phyloP scores from a whole-genome alignment of 805 yeast genomes.

The Blastobotrys muscicola region DNA sequence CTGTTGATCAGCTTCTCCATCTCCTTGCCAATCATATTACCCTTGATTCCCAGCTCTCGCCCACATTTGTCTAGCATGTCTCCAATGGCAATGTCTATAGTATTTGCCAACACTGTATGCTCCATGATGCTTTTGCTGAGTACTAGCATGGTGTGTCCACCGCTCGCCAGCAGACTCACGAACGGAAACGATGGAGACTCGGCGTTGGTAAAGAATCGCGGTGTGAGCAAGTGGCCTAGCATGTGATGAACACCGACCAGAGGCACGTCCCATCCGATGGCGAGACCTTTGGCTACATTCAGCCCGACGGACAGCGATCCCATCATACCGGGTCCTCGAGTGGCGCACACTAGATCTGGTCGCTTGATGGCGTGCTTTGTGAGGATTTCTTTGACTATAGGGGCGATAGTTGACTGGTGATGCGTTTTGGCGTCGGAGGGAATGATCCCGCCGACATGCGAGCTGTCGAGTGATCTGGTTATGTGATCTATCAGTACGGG shows the following conservation, averaged over 20 bases:
- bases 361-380: constrained; percentile 7
- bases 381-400: constrained; percentile 40
- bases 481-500: constrained; percentile 49
- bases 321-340: constrained; percentile 95
- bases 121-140: constrained; percentile 47
- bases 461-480: constrained; percentile 59
- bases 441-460: constrained; percentile 67
- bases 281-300: constrained; percentile 76
- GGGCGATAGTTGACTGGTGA: constrained; percentile 54
- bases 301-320: constrained; percentile 79
- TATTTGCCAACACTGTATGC: constrained; percentile 67
- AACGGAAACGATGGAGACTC: constrained; percentile 65
- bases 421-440: constrained; percentile 79
- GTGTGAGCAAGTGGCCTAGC: constrained; percentile 80
- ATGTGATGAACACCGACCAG: constrained; percentile 90
- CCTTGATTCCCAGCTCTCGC: constrained; percentile 66
- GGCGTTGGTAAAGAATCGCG: constrained; percentile 41
- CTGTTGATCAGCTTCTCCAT: constrained; percentile 47
- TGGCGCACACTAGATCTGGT: constrained; percentile 56
- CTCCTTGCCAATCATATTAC: constrained; percentile 81
- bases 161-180: constrained; percentile 70
- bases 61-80: constrained; percentile 93
- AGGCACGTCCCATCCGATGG: constrained; percentile 70
- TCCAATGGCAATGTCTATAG: constrained; percentile 85
- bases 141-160: constrained; percentile 92